These are phyloP conservation scores for Marsdenia floribunda DNA, from an alignment of 257 asterid species.

Conservation along the genomic window DNA sequence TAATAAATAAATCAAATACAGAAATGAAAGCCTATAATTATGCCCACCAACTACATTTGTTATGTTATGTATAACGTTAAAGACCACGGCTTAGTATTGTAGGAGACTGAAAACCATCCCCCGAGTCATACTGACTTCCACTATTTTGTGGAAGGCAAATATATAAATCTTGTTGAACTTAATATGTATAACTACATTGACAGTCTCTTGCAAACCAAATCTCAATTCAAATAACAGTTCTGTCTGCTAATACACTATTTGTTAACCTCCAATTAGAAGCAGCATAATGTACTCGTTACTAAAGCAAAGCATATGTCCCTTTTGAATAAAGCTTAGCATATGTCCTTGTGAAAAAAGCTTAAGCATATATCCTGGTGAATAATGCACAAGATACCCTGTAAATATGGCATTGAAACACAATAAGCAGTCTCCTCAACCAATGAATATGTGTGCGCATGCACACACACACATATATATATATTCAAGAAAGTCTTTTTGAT, in stretches of 20 bases:
- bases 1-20: too few relatives aligned
- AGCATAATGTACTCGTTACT: neutral
- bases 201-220: neutral
- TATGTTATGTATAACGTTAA: too few relatives aligned
- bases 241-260: neutral
- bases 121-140: neutral
- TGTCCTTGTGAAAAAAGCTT: neutral
- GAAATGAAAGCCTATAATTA: too few relatives aligned
- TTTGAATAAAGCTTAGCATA: conserved; percentile 1
- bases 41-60: too few relatives aligned
- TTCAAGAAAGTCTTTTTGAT: neutral
- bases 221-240: neutral
- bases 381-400: neutral
- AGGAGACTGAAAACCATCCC: neutral
- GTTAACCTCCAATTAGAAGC: neutral
- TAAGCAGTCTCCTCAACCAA: neutral
- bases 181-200: neutral
- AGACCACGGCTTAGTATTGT: too few relatives aligned
- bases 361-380: neutral
- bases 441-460: neutral
- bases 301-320: neutral
- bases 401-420: neutral
- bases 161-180: neutral
- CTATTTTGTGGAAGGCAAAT: too few relatives aligned
- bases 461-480: too few relatives aligned